Evolutionary conservation across 2,329 filamentous ascomycete species (phyloP), one percentile per base, ranked within the genome.

Genomic region (Aspergillus nomiae): DNA sequence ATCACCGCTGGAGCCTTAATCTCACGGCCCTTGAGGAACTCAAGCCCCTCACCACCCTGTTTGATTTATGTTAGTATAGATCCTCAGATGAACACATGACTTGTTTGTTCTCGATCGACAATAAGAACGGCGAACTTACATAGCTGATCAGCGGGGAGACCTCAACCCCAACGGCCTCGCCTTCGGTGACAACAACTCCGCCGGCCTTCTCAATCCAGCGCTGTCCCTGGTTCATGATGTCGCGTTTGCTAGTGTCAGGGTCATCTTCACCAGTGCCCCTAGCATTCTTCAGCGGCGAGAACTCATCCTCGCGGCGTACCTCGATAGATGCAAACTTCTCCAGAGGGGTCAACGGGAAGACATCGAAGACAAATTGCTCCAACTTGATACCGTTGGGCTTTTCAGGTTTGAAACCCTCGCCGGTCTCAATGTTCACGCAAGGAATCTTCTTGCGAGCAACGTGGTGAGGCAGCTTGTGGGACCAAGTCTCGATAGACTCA

Each of bases 381-480:
- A 99, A 87, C 85, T 99, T 99, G 86, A 99, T 94, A 70, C 95
- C 95, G 76, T 99, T 99, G 68, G 95, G 92, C 83, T 93, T 95
- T 78, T 93, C 89, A 3, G 94, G 93, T 86, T 97, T 97, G 79
- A 97, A 84, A 0, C 87, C 87, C 77, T 92, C 89, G 67, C 93
- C 94, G 36, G 86, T 90, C 75, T 90, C 84, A 16, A 89, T 85
- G 76, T 97, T 89, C 69, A 92, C 86, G 76, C 87, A 90, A 12
- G 94, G 94, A 66, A 99, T 99, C 91, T 99, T 99, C 90, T 99
- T 99, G 79, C 91, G 89, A 51, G 95, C 95, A 67, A 99, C 89
- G 84, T 99, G 95, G 79, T 98, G 95, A 19, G 94, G 94, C 58
- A 99, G 87, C 78, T 90, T 88, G 81, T 93, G 86, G 21, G 87